Evolutionary conservation across 1,139 yeast species (phyloP).

Genomic region (Zygosaccharomyces sapae): DNA sequence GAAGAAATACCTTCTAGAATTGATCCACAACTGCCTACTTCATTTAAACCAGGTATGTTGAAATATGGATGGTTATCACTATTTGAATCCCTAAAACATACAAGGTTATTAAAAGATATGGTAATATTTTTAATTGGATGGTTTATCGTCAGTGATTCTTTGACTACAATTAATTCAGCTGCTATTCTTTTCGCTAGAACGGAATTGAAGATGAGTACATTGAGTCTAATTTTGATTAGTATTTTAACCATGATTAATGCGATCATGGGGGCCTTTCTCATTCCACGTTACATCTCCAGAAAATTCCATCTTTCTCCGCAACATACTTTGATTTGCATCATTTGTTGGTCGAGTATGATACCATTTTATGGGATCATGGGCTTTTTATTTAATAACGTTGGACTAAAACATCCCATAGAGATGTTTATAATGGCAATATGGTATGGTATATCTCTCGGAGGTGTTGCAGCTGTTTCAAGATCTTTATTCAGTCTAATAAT

Average conservation of each 20-base stretch:
- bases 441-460: conserved; percentile 70
- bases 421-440: conserved; percentile 62
- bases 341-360: conserved; percentile 56
- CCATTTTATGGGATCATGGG: conserved; percentile 67
- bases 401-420: conserved; percentile 56
- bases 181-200: conserved; percentile 68
- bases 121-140: conserved; percentile 58
- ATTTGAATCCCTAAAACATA: conserved; percentile 49
- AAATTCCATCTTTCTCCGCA: conserved; percentile 43
- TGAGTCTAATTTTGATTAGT: conserved; percentile 57
- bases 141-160: conserved; percentile 66
- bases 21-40: conserved; percentile 6
- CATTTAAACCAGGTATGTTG: conserved; percentile 34
- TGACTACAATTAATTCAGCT: conserved; percentile 69
- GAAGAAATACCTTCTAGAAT: not conserved
- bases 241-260: conserved; percentile 60
- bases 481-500: conserved; percentile 60
- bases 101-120: conserved; percentile 55
- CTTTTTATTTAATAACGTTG: conserved; percentile 47
- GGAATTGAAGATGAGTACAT: conserved; percentile 59
- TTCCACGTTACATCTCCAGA: conserved; percentile 48
- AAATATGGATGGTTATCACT: conserved; percentile 58
- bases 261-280: conserved; percentile 53
- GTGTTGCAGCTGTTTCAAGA: conserved; percentile 59
- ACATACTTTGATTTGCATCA: conserved; percentile 46